Base-by-base conservation (phyloP, 2,329 filamentous ascomycete genomes). In the Alternaria infectoria region DNA sequence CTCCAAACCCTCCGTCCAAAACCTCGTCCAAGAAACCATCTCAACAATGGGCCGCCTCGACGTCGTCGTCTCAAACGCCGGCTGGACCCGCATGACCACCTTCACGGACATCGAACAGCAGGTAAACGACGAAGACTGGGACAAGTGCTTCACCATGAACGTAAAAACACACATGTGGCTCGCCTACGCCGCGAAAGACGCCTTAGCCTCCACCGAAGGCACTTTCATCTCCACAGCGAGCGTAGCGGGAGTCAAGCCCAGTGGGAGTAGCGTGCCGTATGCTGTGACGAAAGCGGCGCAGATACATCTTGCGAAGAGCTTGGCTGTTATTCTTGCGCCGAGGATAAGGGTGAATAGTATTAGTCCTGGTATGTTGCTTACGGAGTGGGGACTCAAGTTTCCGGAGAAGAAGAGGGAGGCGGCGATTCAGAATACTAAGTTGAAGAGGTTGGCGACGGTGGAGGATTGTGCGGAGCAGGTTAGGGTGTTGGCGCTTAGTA, bases 201-300 rank as follows among this genome's bases (percentile, higher is more conserved):
- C 84, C 0, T 86, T 91, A 70, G 86, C 87, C 23, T 80, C 83
- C 3, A 90, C 81, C 0, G 85, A 89, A 61, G 89, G 89, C 1
- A 81, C 82, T 0, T 91, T 92, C 67, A 85, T 91, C 66, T 88
- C 85, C 1, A 90, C 89, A 0, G 88, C 89, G 0, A 88, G 86
- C 47, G 71, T 91, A 23, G 89, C 90, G 0, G 90, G 89, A 1
- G 86, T 91, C 2, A 88, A 85, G 70, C 85, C 87, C 0, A 87
- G 84, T 62, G 90, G 90, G 1, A 90, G 88, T 86, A 86, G 83
- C 51, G 83, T 89, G 86, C 88, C 92, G 6, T 96, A 96, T 74
- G 85, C 89, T 0, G 90, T 93, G 6, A 91, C 91, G 19, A 96
- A 96, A 75, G 91, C 92, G 1, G 92, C 92, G 11, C 86, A 87